A percentile compares a stretch with the other conserved stretches of the same genome.
These are phyloP conservation scores for Fomitopsis palustris DNA, from an alignment of 1,284 basidiomycete species.

Conservation along the genomic window DNA sequence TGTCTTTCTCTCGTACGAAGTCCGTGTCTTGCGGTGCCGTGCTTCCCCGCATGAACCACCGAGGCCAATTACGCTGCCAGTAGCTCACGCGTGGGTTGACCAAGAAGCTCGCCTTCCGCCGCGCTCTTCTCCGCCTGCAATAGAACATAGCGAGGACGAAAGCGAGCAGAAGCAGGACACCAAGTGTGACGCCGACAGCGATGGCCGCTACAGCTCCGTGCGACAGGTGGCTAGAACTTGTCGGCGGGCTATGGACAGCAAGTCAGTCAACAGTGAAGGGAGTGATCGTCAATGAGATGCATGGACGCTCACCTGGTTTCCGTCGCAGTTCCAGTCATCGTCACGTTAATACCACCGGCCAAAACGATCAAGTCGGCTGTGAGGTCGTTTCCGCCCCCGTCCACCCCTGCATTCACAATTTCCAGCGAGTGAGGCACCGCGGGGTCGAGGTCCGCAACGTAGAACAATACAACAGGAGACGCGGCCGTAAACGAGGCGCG, in stretches of 20 bases:
- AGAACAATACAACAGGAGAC: constrained; percentile 53
- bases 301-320: constrained; percentile 4
- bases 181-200: constrained; percentile 49
- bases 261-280: background rate
- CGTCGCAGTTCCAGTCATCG: constrained; percentile 28
- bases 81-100: constrained; percentile 24
- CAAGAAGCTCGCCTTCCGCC: constrained; percentile 24
- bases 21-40: constrained; percentile 6
- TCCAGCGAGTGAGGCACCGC: constrained; percentile 43
- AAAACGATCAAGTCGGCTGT: constrained; percentile 36
- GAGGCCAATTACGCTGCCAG: constrained; percentile 17
- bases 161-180: constrained; percentile 42
- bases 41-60: constrained; percentile 17
- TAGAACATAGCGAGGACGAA: constrained; percentile 39
- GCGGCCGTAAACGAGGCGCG: constrained; percentile 50
- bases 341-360: constrained; percentile 36
- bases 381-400: constrained; percentile 27
- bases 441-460: constrained; percentile 55
- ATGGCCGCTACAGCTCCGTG: constrained; percentile 63
- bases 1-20: background rate
- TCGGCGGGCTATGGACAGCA: background rate
- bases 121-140: constrained; percentile 33
- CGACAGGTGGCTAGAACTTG: constrained; percentile 23
- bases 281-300: background rate
- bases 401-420: constrained; percentile 47